A percentile compares a stretch with the other conserved stretches of the same genome.
Conservation (phyloP, 257 asterid species). For the Paraleonurus japonicus region DNA sequence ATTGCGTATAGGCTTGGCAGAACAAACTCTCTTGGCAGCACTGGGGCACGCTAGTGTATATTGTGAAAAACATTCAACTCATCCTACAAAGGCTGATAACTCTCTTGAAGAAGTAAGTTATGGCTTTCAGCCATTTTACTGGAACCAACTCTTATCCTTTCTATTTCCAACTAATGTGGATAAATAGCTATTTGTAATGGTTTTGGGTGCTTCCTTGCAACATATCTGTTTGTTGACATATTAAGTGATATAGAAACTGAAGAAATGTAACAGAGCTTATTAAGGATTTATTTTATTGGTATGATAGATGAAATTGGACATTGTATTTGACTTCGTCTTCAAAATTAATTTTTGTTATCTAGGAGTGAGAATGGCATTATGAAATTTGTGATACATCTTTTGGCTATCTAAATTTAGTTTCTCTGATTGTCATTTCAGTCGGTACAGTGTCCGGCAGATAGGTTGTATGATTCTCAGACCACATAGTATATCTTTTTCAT, state of each 20-base stretch:
- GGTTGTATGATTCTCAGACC: too few relatives aligned
- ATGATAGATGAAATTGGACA: not conserved
- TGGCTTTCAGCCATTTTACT: not conserved
- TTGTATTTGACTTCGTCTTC: not conserved
- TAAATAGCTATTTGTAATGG: not conserved
- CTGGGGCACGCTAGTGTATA: conserved; percentile 81
- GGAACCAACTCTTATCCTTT: not conserved
- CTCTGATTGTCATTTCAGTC: too few relatives aligned
- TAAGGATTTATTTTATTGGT: not conserved
- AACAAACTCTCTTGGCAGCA: conserved; percentile 85
- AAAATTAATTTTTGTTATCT: not conserved
- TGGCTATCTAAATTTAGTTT: not conserved
- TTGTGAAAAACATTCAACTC: conserved; percentile 60
- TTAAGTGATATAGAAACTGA: not conserved
- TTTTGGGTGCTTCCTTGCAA: not conserved
- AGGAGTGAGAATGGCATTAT: not conserved
- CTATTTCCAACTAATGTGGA: not conserved
- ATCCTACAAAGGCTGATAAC: conserved; percentile 53
- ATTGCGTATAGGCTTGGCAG: conserved; percentile 88
- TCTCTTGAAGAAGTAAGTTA: conserved; percentile 72
- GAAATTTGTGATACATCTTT: not conserved
- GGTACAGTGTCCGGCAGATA: too few relatives aligned
- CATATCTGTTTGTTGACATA: not conserved
- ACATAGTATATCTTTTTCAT: too few relatives aligned
- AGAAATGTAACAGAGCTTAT: not conserved